Evolutionary conservation across 2,329 filamentous ascomycete species (phyloP).

Genomic region (Fusarium guadeloupense): DNA sequence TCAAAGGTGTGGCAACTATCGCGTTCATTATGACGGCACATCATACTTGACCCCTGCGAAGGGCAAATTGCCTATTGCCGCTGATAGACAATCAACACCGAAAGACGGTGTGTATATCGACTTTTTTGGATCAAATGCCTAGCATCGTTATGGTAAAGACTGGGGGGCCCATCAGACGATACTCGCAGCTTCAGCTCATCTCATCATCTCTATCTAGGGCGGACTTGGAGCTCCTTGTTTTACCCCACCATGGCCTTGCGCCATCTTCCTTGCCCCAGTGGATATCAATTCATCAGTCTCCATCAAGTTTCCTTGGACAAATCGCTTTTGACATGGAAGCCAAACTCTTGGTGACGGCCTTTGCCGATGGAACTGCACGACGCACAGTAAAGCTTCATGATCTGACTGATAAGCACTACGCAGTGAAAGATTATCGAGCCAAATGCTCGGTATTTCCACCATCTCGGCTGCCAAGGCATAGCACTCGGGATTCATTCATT

Average conservation of each 20-base stretch:
- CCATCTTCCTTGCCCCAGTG: not conserved
- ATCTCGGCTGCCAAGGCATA: too few relatives aligned
- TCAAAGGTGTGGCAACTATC: conserved; percentile 1
- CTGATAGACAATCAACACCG: conserved; percentile 1
- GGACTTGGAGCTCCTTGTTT: conserved; percentile 22
- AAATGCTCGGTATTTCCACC: not conserved
- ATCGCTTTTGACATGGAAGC: not conserved
- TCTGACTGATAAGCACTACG: conserved; percentile 1
- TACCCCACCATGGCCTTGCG: conserved; percentile 4
- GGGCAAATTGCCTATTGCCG: not conserved
- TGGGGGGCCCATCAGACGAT: not conserved
- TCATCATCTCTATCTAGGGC: conserved; percentile 1
- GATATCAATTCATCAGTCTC: conserved; percentile 10
- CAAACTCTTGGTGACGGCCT: too few relatives aligned
- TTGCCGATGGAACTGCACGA: too few relatives aligned
- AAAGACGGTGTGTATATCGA: conserved; percentile 36
- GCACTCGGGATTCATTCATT: too few relatives aligned
- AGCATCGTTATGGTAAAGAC: not conserved
- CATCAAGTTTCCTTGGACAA: not conserved
- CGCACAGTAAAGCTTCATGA: not conserved
- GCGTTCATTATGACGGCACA: conserved; percentile 25
- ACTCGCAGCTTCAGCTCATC: not conserved
- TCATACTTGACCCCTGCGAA: not conserved
- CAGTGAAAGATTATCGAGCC: not conserved
- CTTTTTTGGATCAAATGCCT: too few relatives aligned